These are phyloP conservation scores for Pistacia vera DNA, from an alignment of 345 rosid species.

Conservation along the genomic window DNA sequence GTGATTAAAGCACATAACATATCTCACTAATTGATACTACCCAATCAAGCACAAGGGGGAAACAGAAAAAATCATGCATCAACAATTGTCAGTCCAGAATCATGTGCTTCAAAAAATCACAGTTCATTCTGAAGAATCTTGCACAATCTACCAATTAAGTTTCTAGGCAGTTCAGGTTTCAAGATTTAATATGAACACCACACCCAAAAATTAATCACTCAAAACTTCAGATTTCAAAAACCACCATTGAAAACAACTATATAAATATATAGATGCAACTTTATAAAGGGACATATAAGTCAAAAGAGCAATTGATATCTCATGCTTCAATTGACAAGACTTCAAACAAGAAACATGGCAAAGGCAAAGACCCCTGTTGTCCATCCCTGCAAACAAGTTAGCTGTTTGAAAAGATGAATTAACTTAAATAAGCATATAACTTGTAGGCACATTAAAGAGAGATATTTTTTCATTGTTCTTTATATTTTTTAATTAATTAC, in stretches of 20 bases:
- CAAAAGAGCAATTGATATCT: background rate
- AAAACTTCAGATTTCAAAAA: background rate
- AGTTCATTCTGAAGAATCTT: background rate
- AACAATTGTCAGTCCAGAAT: background rate
- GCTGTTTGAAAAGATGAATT: background rate
- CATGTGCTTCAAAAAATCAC: background rate
- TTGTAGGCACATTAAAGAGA: background rate
- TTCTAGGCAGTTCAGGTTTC: background rate
- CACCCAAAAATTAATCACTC: background rate
- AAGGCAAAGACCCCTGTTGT: constrained; percentile 4
- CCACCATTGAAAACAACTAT: background rate
- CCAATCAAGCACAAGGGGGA: background rate
- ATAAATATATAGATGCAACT: background rate
- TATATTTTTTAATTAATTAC: background rate
- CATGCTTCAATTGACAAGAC: background rate
- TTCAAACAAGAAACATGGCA: background rate
- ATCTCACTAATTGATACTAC: constrained; percentile 9
- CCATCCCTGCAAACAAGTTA: background rate
- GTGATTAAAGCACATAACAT: constrained; percentile 21
- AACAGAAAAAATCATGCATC: background rate
- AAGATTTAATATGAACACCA: background rate
- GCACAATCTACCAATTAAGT: background rate
- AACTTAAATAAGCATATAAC: background rate
- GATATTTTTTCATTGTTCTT: background rate
- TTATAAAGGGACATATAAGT: background rate